Evolutionary conservation across 208 protist genomes (phyloP).

Genomic region (Trypanosoma vivax): DNA sequence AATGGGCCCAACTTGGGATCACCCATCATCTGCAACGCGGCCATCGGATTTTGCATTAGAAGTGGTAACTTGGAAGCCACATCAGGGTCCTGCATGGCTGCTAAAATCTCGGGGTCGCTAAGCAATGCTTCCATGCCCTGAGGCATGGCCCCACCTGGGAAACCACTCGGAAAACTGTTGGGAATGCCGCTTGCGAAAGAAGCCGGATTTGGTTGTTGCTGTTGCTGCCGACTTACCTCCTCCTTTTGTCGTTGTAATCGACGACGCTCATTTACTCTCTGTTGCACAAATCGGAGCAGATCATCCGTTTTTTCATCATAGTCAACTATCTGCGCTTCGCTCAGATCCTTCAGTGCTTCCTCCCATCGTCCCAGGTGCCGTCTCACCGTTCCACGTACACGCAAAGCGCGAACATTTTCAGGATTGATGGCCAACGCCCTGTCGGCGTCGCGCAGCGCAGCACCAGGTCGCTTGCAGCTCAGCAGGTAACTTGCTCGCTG

Average conservation of each 20-base stretch:
- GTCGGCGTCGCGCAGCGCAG: constrained; percentile 59
- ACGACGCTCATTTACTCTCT: constrained; percentile 29
- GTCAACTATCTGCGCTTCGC: constrained; percentile 64
- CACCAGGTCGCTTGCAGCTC: constrained; percentile 30
- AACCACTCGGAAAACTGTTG: constrained; percentile 40
- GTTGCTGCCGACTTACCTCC: constrained; percentile 11
- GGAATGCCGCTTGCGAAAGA: constrained; percentile 27
- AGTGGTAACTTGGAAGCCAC: constrained; percentile 46
- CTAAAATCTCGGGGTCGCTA: constrained; percentile 51
- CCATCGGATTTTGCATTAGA: constrained; percentile 64
- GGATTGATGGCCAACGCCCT: constrained; percentile 51
- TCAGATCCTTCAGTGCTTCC: constrained; percentile 60
- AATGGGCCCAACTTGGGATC: constrained; percentile 72
- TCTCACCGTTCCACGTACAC: constrained; percentile 58
- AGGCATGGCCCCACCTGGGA: constrained; percentile 37
- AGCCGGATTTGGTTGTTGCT: background rate
- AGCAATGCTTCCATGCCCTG: constrained; percentile 26
- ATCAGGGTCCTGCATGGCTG: constrained; percentile 71
- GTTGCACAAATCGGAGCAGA: constrained; percentile 42
- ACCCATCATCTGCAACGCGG: constrained; percentile 54
- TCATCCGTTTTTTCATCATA: constrained; percentile 56
- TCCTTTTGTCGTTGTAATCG: constrained; percentile 24
- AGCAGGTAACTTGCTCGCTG: constrained; percentile 57
- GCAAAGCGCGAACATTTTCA: constrained; percentile 67
- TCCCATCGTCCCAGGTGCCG: constrained; percentile 65